These are phyloP conservation scores for Scleromitrula shiraiana DNA, from an alignment of 2,329 filamentous ascomycete species.

Conservation along the genomic window DNA sequence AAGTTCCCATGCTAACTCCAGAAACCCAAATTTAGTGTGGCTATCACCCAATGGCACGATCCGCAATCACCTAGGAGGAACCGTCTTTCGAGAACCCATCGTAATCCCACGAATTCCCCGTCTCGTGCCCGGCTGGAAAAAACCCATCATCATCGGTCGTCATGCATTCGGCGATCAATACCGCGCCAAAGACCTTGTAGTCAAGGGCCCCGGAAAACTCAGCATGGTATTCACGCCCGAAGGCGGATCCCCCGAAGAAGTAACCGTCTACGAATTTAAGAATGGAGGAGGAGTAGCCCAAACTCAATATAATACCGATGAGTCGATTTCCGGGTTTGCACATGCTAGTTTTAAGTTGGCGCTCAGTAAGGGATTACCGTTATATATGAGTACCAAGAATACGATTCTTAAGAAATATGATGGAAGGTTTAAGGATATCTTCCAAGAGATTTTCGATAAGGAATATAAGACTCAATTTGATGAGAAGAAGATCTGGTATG, in stretches of 20 bases:
- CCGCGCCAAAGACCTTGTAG: conserved; percentile 85
- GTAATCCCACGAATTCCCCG: conserved; percentile 90
- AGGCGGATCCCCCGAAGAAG: conserved; percentile 71
- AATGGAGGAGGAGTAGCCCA: conserved; percentile 80
- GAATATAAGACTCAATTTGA: conserved; percentile 86
- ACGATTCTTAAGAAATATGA: conserved; percentile 99
- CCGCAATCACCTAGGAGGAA: conserved; percentile 72
- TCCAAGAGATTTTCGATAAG: conserved; percentile 90
- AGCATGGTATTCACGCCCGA: conserved; percentile 91
- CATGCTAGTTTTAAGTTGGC: conserved; percentile 97
- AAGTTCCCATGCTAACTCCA: conserved; percentile 15
- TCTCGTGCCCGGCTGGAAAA: conserved; percentile 94
- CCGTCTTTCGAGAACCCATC: conserved; percentile 98
- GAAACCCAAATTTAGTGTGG: conserved; percentile 69
- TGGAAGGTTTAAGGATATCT: conserved; percentile 98
- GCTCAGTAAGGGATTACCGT: conserved; percentile 74
- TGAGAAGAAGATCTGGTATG: conserved; percentile 92
- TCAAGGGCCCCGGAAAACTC: conserved; percentile 76
- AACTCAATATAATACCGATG: conserved; percentile 97
- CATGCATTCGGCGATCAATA: conserved; percentile 99
- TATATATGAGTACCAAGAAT: conserved; percentile 99
- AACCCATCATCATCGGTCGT: conserved; percentile 97
- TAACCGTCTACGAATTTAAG: conserved; percentile 88
- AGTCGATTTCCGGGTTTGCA: conserved; percentile 89
- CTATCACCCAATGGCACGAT: conserved; percentile 92